Percentiles rank a stretch among this genome's conserved stretches.
Conservation (phyloP, 176 grass and related monocot species). For the maize (Zea mays) region DNA sequence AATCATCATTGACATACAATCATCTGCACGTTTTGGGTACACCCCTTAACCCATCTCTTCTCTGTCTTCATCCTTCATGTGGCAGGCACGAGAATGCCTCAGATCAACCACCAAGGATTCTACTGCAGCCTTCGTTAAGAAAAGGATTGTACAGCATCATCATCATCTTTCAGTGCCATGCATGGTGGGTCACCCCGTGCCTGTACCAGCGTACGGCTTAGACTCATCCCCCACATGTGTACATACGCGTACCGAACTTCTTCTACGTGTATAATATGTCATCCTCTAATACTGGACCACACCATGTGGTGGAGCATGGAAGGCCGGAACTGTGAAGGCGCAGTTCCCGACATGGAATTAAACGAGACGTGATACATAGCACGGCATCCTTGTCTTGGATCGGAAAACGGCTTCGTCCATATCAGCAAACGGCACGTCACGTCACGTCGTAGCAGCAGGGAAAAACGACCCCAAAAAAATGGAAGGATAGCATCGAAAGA, state of each 20-base stretch:
- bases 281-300: background rate
- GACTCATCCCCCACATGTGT: background rate
- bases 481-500: background rate
- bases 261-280: background rate
- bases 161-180: no score
- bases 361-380: conserved; percentile 3
- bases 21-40: no score
- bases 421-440: background rate
- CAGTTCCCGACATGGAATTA: conserved; percentile 1
- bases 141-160: no score
- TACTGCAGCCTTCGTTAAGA: no score
- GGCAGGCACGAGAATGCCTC: no score
- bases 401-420: background rate
- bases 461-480: background rate
- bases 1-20: no score
- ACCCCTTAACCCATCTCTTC: no score
- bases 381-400: background rate
- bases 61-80: no score
- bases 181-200: background rate
- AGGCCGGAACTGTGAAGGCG: background rate
- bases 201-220: background rate
- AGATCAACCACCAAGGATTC: no score
- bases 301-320: conserved; percentile 20
- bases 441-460: background rate
- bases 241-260: background rate